Evolutionary conservation across 2,329 filamentous ascomycete species (phyloP), one percentile per base, ranked within the genome.

Genomic region (Chaetomium globosum): DNA sequence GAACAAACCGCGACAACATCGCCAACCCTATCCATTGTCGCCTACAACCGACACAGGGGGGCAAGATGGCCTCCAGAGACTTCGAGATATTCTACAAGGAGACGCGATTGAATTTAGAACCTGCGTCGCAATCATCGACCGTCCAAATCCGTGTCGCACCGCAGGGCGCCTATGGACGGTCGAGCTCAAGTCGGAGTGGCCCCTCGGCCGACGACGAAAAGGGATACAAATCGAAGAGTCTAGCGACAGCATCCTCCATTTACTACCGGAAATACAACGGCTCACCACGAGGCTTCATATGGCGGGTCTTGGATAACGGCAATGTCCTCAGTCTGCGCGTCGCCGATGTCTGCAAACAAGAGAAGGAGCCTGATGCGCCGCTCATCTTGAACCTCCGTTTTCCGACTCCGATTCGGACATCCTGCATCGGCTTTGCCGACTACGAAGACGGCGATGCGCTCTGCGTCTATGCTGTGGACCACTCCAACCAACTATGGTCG

Each of bases 241-340:
- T 97, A 61, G 92, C 94, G 30, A 88, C 83, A 1, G 86, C 93
- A 36, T 89, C 92, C 31, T 92, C 92, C 2, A 84, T 98, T 63
- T 97, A 92, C 80, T 93, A 96, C 77, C 88, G 95, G 63, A 85
- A 86, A 76, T 85, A 89, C 76, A 87, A 90, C 73, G 82, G 85
- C 69, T 88, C 89, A 69, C 95, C 95, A 48, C 88, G 91, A 74
- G 92, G 87, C 77, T 96, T 98, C 75, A 83, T 97, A 56, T 99
- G 95, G 95, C 87, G 94, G 71, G 84, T 98, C 48, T 80, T 97
- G 67, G 90, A 96, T 73, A 87, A 92, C 72, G 87, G 88, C 73
- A 90, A 86, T 70, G 82, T 92, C 68, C 82, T 99, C 71, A 94
- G 95, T 78, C 83, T 99, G 59, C 90, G 92, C 74, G 88, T 87